Evolutionary conservation across 345 rosid genomes (phyloP), one percentile per base, ranked within the genome.

Genomic region (Physaria fendleri): DNA sequence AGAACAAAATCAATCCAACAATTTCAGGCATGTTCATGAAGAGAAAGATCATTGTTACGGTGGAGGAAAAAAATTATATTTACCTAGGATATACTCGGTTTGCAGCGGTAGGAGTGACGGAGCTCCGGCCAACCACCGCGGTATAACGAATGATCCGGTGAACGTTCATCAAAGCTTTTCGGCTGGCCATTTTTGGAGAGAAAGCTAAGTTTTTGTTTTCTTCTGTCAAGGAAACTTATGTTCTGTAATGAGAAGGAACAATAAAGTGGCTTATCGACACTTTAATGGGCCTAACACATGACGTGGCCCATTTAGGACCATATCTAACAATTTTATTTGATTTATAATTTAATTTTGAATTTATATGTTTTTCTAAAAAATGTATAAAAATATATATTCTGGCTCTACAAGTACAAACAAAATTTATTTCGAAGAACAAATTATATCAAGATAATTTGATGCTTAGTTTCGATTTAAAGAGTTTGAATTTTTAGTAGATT

Each of bases 111-210:
- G 54, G 54, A 49, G 6, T 4, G 54, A 46, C 27, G 46, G 76
- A 46, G 40, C 43, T 56, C 15, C 67, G 79, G 49, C 27, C 0
- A 39, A 22, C 27, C 44, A 61, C 54, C 0, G 71, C 14, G 48
- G 74, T 38, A 56, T 82, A 66, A 45, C 68, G 60, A 59, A 88
- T 37, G 71, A 82, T 48, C 6, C 90, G 76, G 46, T 49, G 75
- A 62, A 22, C 72, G 66, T 73, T 63, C 4, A 72, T 42, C 29
- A 82, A 38, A 25, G 79, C 78, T 72, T 76, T 78, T 60, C 85
- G 66, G 71, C 44, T 62, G 32, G 78, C 72, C 85, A 78, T 78
- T 60, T 44, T n/a, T n/a, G n/a, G n/a, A n/a, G n/a, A n/a, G n/a
- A 43, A 53, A 20, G 38, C 33, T 3, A 64, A 11, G 18, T 38